Percentiles rank a stretch among this genome's conserved stretches.
Evolutionary conservation across 148 eudicot genomes (phyloP).

Genomic region (Nepenthes gracilis): DNA sequence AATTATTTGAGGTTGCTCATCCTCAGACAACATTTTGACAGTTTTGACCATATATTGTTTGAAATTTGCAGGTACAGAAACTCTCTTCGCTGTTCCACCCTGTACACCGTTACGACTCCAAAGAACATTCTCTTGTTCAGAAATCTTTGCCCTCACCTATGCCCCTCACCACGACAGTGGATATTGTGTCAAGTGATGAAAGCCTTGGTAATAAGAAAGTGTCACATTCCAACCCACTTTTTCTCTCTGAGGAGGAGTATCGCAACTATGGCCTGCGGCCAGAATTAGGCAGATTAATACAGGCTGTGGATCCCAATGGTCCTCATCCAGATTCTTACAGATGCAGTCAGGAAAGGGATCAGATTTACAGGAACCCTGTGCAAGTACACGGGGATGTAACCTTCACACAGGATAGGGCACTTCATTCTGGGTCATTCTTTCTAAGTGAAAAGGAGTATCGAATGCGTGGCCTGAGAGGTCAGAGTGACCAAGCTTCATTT

Average conservation of each 20-base stretch:
- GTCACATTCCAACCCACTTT: slow-evolving; percentile 14
- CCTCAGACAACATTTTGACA: neutral
- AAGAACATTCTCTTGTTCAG: slow-evolving; percentile 15
- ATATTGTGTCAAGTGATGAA: neutral
- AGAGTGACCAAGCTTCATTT: slow-evolving; percentile 15
- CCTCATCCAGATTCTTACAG: neutral
- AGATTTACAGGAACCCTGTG: slow-evolving; percentile 13
- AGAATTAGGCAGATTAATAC: slow-evolving; percentile 5
- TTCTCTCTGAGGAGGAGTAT: slow-evolving; percentile 41
- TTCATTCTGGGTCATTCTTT: slow-evolving; percentile 14
- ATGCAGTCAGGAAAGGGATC: slow-evolving; percentile 3
- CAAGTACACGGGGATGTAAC: slow-evolving; percentile 9
- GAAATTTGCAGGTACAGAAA: slow-evolving; percentile 45
- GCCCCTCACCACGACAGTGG: neutral
- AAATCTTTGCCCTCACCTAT: slow-evolving; percentile 7
- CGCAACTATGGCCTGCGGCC: slow-evolving; percentile 47
- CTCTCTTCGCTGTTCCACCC: slow-evolving; percentile 42
- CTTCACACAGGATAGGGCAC: slow-evolving; percentile 8
- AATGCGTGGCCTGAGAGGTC: slow-evolving; percentile 26
- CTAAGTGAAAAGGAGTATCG: slow-evolving; percentile 50
- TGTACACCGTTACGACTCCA: slow-evolving; percentile 16
- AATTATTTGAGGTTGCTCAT: neutral
- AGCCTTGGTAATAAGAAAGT: neutral
- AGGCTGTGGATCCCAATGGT: neutral
- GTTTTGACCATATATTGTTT: neutral